These are phyloP conservation scores for Microsporum canis DNA, from an alignment of 2,329 filamentous ascomycete genomes.

Conservation along the genomic window DNA sequence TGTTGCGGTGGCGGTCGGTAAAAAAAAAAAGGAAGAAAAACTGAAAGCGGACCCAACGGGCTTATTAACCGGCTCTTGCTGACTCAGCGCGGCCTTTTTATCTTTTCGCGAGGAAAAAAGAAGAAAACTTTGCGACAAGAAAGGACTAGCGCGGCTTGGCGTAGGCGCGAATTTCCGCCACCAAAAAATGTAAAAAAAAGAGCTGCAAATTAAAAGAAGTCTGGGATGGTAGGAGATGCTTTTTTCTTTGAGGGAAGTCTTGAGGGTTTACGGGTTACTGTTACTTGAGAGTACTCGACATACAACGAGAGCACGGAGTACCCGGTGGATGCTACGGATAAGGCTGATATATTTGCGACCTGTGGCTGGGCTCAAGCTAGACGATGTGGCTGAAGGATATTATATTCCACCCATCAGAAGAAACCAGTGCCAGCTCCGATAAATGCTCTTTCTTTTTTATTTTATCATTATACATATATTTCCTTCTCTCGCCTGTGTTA, in stretches of 20 bases:
- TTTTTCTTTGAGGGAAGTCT: too few species aligned
- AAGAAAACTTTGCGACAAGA: background rate
- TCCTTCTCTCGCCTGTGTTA: background rate
- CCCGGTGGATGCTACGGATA: too few species aligned
- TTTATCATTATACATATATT: background rate
- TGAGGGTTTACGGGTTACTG: too few species aligned
- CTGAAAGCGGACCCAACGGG: background rate
- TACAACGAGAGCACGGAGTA: too few species aligned
- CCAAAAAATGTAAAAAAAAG: background rate
- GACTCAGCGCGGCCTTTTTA: background rate
- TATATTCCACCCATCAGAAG: too few species aligned
- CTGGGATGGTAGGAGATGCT: background rate
- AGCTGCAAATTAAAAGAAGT: background rate
- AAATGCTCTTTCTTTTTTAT: background rate
- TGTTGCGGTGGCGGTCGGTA: slow-evolving; percentile 1
- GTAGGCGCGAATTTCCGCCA: background rate
- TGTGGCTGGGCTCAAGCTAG: too few species aligned
- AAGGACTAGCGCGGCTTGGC: background rate
- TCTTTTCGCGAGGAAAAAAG: background rate
- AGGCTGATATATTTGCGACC: too few species aligned
- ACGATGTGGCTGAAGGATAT: too few species aligned
- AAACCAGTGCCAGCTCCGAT: background rate
- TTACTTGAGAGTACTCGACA: too few species aligned
- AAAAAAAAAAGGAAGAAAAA: background rate
- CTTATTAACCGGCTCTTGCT: background rate